phyloP scores from a whole-genome alignment of 2,329 filamentous ascomycete species.

The Penicillium verrucosum region DNA sequence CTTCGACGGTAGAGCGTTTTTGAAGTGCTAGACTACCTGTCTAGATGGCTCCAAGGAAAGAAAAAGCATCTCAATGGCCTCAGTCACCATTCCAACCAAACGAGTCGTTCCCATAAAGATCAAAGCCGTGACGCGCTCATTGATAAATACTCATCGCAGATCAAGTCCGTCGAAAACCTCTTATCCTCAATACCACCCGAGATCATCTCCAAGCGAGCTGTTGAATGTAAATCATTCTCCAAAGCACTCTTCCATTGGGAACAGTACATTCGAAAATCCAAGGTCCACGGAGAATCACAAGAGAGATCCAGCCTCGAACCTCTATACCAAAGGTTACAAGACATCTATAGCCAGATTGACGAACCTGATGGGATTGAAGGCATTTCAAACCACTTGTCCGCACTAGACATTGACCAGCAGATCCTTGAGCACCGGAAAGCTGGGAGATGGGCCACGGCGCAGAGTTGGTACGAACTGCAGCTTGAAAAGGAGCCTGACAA shows the following conservation, averaged over 20 bases:
- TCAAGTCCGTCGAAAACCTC: conserved; percentile 68
- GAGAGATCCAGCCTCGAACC: conserved; percentile 56
- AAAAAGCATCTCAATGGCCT: conserved; percentile 49
- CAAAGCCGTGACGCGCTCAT: conserved; percentile 26
- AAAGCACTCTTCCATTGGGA: conserved; percentile 93
- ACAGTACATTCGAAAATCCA: conserved; percentile 70
- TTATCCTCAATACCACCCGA: conserved; percentile 67
- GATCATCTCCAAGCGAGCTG: conserved; percentile 73
- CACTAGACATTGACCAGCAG: conserved; percentile 89
- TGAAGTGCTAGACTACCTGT: conserved; percentile 83
- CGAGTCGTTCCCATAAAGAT: conserved; percentile 30
- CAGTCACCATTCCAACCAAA: conserved; percentile 26
- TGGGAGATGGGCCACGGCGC: conserved; percentile 87
- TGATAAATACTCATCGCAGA: conserved; percentile 40
- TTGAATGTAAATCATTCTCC: conserved; percentile 92
- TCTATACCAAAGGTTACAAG: conserved; percentile 74
- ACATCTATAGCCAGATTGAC: conserved; percentile 96
- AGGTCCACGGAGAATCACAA: conserved; percentile 44
- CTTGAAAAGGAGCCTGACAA: conserved; percentile 76
- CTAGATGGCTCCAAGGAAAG: conserved; percentile 82
- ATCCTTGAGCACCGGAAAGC: conserved; percentile 89
- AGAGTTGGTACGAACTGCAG: conserved; percentile 96
- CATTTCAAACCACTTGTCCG: conserved; percentile 80
- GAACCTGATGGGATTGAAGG: conserved; percentile 96
- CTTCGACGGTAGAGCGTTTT: conserved; percentile 68